Evolutionary conservation across 2,329 filamentous ascomycete species (phyloP), one percentile per base, ranked within the genome.

Genomic region (Chrysoporthe deuterocubensis): DNA sequence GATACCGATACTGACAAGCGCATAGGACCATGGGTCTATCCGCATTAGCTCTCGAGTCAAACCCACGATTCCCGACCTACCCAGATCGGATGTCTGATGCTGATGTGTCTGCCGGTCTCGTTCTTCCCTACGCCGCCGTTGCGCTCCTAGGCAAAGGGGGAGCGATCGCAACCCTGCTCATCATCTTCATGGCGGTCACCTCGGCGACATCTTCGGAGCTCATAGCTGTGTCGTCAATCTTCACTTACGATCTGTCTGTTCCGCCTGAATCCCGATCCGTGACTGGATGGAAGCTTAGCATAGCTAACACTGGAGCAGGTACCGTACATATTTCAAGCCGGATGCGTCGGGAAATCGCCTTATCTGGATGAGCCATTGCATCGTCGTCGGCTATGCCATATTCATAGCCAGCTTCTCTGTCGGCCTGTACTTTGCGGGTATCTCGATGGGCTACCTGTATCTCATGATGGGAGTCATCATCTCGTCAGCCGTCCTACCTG

Each of bases 381-480:
- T 89, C 74, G 94, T 96, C 50, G 83, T 89, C 0, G 73, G 74
- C 16, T 97, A 94, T 74, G 90, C 92, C 0, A 72, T 94, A 26
- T 84, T 92, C 73, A 95, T 97, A 82, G 92, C 92, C 16, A 86
- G 83, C 1, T 93, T 96, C 78, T 90, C 90, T 0, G 92, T 92
- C 0, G 93, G 92, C 0, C 85, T 96, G 0, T 88, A 82, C 76
- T 91, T 92, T 71, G 89, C 87, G 1, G 90, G 91, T 26, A 91
- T 97, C 69, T 90, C 88, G 13, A 96, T 97, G 92, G 94, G 93
- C 13, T 96, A 94, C 74, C 83, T 96, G 3, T 96, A 96, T 75
- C 82, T 97, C 1, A 87, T 97, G 75, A 97, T 97, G 94, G 94
- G 94, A 8, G 92, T 94, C 62, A 92, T 97, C 74, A 96, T 97